Conservation (phyloP, 2,329 filamentous ascomycete genomes). For the Diaporthe caulivora region DNA sequence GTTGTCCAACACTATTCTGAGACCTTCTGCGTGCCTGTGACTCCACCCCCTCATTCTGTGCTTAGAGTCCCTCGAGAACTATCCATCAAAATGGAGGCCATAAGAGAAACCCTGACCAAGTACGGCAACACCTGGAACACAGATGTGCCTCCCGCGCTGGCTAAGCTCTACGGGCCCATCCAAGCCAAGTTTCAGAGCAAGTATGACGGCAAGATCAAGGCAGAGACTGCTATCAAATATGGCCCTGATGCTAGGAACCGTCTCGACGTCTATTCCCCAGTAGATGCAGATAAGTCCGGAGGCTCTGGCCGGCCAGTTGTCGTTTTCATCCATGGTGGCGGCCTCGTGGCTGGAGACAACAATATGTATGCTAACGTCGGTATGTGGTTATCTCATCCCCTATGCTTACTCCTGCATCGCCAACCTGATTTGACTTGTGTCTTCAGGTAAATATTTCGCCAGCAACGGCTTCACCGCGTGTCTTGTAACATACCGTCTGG, state of each 20-base stretch:
- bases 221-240: constrained; percentile 40
- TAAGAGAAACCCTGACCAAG: constrained; percentile 35
- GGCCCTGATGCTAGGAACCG: constrained; percentile 37
- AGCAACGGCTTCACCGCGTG: constrained; percentile 45
- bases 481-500: constrained; percentile 43
- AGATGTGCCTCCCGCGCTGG: constrained; percentile 17
- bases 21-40: not conserved
- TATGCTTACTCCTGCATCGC: not conserved
- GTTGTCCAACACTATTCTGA: not conserved
- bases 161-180: constrained; percentile 32
- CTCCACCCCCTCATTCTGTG: not conserved
- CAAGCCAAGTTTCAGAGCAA: constrained; percentile 32
- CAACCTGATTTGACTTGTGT: not conserved
- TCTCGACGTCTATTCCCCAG: constrained; percentile 39
- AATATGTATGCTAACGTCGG: constrained; percentile 40
- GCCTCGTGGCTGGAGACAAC: constrained; percentile 41
- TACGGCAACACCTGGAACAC: constrained; percentile 35
- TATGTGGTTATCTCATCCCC: not conserved
- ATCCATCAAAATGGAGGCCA: constrained; percentile 31
- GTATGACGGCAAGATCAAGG: constrained; percentile 29
- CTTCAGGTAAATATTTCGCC: constrained; percentile 43
- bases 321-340: constrained; percentile 43
- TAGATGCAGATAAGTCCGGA: constrained; percentile 11
- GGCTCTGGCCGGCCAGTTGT: constrained; percentile 36
- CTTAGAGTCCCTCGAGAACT: not conserved